These are phyloP conservation scores for Chlorella variabilis DNA, from an alignment of 163 green algal genomes.

Conservation along the genomic window DNA sequence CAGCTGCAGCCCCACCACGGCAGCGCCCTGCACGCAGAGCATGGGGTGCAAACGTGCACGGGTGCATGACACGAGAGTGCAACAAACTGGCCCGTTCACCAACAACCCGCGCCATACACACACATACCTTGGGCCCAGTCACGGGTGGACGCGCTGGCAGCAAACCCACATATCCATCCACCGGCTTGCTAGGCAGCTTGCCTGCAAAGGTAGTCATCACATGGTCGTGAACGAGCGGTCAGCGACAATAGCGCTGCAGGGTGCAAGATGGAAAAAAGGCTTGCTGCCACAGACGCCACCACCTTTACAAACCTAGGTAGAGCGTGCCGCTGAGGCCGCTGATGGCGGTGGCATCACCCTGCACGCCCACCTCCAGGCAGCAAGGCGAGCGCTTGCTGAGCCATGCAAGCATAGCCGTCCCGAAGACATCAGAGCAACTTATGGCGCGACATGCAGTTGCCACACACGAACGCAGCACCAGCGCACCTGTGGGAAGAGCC, in stretches of 20 bases:
- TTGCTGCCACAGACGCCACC: too few relatives aligned
- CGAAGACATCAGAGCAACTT: too few relatives aligned
- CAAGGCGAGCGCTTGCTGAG: background rate
- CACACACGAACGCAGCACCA: background rate
- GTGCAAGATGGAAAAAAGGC: too few relatives aligned
- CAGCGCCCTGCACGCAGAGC: background rate
- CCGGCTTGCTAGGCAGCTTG: constrained; percentile 55
- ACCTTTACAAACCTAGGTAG: too few relatives aligned
- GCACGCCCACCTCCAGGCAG: background rate
- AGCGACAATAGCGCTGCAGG: too few relatives aligned
- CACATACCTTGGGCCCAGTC: constrained; percentile 35
- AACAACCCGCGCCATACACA: too few relatives aligned
- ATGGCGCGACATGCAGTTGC: background rate
- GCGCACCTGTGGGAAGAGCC: constrained; percentile 57
- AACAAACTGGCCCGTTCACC: too few relatives aligned
- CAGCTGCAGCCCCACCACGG: constrained; percentile 20
- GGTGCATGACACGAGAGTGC: too few relatives aligned
- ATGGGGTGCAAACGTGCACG: too few relatives aligned
- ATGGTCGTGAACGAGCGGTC: too few relatives aligned
- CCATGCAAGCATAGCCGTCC: too few relatives aligned
- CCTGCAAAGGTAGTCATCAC: too few relatives aligned
- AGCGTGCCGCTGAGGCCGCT: constrained; percentile 52
- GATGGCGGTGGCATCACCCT: constrained; percentile 15
- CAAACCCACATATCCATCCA: constrained; percentile 64
- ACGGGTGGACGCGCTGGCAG: constrained; percentile 62